phyloP scores from a whole-genome alignment of 768 basidiomycete genomes.

The Exidia glandulosa region DNA sequence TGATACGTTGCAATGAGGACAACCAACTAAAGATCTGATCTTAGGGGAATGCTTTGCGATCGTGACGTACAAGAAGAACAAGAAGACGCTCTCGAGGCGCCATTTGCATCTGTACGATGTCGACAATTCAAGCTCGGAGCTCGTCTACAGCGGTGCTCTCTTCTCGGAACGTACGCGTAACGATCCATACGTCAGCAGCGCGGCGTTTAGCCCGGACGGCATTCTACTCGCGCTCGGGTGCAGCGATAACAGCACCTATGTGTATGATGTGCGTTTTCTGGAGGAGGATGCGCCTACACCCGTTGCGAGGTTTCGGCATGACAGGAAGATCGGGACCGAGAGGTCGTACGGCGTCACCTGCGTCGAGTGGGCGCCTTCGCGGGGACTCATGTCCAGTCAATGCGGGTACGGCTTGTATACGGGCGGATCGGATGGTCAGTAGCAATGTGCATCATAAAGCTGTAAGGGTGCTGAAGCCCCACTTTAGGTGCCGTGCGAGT shows the following conservation, averaged over 20 bases:
- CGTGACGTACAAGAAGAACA: background rate
- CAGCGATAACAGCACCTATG: background rate
- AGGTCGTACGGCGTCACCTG: background rate
- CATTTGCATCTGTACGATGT: background rate
- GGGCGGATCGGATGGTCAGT: background rate
- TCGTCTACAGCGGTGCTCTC: background rate
- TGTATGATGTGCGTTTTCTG: background rate
- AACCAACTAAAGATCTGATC: background rate
- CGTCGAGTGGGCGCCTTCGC: background rate
- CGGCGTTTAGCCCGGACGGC: background rate
- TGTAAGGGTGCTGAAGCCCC: background rate
- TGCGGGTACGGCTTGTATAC: background rate
- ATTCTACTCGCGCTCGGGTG: background rate
- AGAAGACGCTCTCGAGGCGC: background rate
- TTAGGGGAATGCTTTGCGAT: background rate
- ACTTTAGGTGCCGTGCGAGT: background rate
- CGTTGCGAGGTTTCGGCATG: background rate
- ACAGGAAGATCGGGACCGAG: background rate
- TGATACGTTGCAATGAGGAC: background rate
- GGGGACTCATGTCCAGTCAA: background rate
- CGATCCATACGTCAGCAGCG: background rate
- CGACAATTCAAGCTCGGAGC: background rate
- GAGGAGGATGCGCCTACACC: background rate
- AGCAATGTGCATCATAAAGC: too few relatives aligned
- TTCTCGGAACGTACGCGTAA: background rate